Base-by-base conservation (phyloP, 306 rosid genomes). In the Lathyrus tuberosus region DNA sequence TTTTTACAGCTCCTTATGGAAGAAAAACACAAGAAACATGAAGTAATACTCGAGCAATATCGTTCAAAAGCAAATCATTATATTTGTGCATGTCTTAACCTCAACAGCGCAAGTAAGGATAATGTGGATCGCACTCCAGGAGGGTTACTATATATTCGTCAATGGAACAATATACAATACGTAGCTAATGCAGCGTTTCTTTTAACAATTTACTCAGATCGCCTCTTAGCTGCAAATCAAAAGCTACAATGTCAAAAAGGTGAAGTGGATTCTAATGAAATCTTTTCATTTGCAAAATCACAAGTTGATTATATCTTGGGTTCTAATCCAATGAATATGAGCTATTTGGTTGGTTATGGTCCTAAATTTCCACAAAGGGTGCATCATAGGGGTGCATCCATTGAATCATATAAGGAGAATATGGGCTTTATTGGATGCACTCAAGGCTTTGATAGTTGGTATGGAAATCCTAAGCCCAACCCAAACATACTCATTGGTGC, bases 351-450 rank as follows among this genome's bases (percentile, higher is more conserved):
- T 0, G 97, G 95, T 0, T 78, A 76, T 3, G 96, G 97, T 13
- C 40, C 75, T 20, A 72, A 67, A 6, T 87, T 78, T 47, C 92
- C 96, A 0, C 13, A 9, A 14, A 86, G 74, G 78, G 84, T 86
- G 78, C 98, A 92, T 82, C 98, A 89, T 24, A 84, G 98, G 62
- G 92, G 98, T n/a, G 92, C 96, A 48, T 92, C 98, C 26, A 83
- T 77, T 3, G 88, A 77, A 56, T 81, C 97, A 26, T 80, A 69
- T 6, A 79, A 72, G 70, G 77, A 40, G 37, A 79, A 70, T 13
- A 68, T 22, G 76, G 92, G 80, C 7, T 92, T 92, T 62, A 86
- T 92, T 7, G 98, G 96, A 72, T 89, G 97, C 78, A 84, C 86
- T 24, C 87, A 89, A 41, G 97, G 97, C 0, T 89, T 81, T 57